Evolutionary conservation across 371 early-diverging fungal genomes (phyloP), one percentile per base, ranked within the genome.

Genomic region (Mortierella sp.): DNA sequence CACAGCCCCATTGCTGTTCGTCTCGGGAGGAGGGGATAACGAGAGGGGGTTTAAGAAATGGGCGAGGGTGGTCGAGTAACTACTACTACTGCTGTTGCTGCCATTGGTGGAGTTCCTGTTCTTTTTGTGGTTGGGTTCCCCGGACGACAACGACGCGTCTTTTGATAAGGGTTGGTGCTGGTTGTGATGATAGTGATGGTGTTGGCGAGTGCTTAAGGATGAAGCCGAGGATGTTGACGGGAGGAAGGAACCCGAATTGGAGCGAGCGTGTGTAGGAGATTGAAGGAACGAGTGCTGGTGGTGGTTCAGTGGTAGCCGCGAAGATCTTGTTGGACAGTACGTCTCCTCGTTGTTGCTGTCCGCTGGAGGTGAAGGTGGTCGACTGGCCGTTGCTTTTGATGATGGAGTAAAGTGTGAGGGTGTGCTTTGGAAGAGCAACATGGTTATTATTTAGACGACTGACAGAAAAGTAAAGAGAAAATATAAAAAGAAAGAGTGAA

Each of bases 251-350:
- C 71, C 43, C 0, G 80, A 72, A 47, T 68, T 79, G 55, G 80
- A 72, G 40, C 80, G 80, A 19, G 76, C 76, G 67, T 79, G 80
- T 4, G 80, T 75, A 10, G 80, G 80, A 1, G 80, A 75, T 53
- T 71, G 75, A 9, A 75, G 55, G 63, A 79, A 75, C 3, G 71
- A 41, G 40, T 73, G 73, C 0, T 50, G 58, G 5, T 63, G 40
- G 16, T 24, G 53, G 2, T 71, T 29, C 2, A 53, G 41, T 19
- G 58, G 45, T 3, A n/a, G 26, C 11, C 31, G 5, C 26, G 22
- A 47, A 13, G 73, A 55, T 24, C 24, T 2, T 47, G 64, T 22
- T 72, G 53, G 19, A 11, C 22, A 16, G 19, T 16, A 43, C 14
- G 41, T 3, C 1, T 22, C n/a, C 29, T 61, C 41, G 43, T 41